Conservation (phyloP, 1,139 yeast genomes). For the Meyerozyma athensensis region DNA sequence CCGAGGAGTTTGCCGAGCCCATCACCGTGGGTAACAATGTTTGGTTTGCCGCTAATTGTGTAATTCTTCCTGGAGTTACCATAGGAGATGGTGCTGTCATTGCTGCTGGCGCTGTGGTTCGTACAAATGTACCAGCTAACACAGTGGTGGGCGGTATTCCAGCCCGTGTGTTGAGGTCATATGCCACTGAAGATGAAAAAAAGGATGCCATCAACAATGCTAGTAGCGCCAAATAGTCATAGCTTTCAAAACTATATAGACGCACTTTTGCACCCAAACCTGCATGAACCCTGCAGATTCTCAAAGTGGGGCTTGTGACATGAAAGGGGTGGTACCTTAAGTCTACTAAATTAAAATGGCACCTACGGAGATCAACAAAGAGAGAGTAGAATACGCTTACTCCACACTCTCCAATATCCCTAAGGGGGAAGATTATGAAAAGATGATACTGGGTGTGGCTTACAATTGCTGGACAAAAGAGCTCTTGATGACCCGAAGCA, state of each 20-base stretch:
- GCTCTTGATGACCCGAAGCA: slow-evolving; percentile 16
- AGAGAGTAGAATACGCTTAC: slow-evolving; percentile 39
- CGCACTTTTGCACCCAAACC: background rate
- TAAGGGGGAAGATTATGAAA: slow-evolving; percentile 24
- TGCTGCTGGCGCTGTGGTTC: slow-evolving; percentile 67
- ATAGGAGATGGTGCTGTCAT: slow-evolving; percentile 60
- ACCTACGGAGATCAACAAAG: slow-evolving; percentile 22
- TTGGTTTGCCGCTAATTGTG: slow-evolving; percentile 59
- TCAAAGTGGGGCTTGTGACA: no score
- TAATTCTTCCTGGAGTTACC: slow-evolving; percentile 60
- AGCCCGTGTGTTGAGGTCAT: slow-evolving; percentile 42
- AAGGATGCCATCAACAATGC: slow-evolving; percentile 3
- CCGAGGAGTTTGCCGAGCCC: slow-evolving; percentile 51
- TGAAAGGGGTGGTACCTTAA: no score
- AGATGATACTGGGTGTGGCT: slow-evolving; percentile 24
- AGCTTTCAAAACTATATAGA: background rate
- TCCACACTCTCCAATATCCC: slow-evolving; percentile 40
- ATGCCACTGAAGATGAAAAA: slow-evolving; percentile 9
- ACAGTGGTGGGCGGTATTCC: slow-evolving; percentile 60
- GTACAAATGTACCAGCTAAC: slow-evolving; percentile 47
- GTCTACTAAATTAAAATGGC: background rate
- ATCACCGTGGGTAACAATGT: slow-evolving; percentile 58
- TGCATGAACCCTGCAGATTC: background rate
- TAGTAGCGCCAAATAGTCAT: background rate
- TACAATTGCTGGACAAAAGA: slow-evolving; percentile 19